Base-by-base conservation (phyloP, 257 asterid species). In the Capsicum rhomboideum region DNA sequence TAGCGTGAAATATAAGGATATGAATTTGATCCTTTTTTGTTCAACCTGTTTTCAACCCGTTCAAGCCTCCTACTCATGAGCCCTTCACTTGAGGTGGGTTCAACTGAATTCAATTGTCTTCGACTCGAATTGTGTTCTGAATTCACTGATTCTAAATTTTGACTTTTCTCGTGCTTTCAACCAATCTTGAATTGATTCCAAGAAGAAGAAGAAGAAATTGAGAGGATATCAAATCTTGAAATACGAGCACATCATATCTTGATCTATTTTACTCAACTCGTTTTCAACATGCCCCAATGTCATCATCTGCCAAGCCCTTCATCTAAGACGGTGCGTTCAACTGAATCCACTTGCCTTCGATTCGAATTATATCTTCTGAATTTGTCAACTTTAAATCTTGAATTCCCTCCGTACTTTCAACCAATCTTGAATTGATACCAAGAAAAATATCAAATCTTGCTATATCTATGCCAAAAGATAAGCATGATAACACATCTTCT, bases 401-500 rank as follows among this genome's bases (percentile, higher is more conserved):
- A 53, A 53, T 5, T 16, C 40, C 40, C 7, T 13, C 6, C 20
- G 56, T 4, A 14, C 2, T 52, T 14, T 52, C 56, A 52, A 50
- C 4, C 55, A 63, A 14, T 63, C 84, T 89, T 85, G 63, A 34
- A 34, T 34, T 0, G 6, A 34, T 34, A 34, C 40, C 40, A 34
- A 34, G 40, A 34, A 34, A 34, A 34, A 34, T 34, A 34, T 34
- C 40, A 34, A 34, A 34, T 34, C 84, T 89, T 87, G 63, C 84
- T 21, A 66, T 85, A 82, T 79, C 84, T 87, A 53, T 78, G 90
- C 91, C 91, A 89, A 64, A 83, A 85, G 14, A 89, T 87, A 21
- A 87, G 86, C 91, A 89, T 87, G 46, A 85, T 7, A 0, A 89
- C 49, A 59, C 91, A 89, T 84, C 77, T 87, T 67, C 87, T 83